Evolutionary conservation across 495 filamentous ascomycete species (phyloP).

Genomic region (Trichoderma gamsii): DNA sequence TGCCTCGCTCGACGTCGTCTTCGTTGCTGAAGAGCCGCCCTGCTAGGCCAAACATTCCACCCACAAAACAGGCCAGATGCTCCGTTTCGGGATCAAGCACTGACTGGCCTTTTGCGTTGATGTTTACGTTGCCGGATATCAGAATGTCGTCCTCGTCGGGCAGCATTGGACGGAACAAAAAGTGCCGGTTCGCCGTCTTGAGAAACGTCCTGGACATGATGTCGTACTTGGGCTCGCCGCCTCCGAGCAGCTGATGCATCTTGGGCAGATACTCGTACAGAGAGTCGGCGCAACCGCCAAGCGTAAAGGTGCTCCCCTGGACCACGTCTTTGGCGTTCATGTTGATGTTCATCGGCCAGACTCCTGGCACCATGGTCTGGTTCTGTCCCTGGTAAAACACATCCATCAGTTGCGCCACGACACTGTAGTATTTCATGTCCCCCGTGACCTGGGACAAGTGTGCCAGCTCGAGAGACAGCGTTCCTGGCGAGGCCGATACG

Average conservation of each 20-base stretch:
- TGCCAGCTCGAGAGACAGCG: constrained; percentile 81
- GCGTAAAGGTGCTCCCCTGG: constrained; percentile 47
- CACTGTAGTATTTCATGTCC: constrained; percentile 85
- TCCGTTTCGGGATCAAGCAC: constrained; percentile 33
- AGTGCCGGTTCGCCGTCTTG: constrained; percentile 56
- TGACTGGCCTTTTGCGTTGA: constrained; percentile 25
- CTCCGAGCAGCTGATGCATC: constrained; percentile 64
- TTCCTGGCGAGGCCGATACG: constrained; percentile 33
- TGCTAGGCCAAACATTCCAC: constrained; percentile 77
- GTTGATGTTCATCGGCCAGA: constrained; percentile 77
- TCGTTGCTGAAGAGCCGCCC: constrained; percentile 64
- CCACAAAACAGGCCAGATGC: constrained; percentile 65
- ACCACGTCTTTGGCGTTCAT: constrained; percentile 38
- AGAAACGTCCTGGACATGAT: constrained; percentile 67
- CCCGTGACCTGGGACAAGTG: constrained; percentile 79
- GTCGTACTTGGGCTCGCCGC: constrained; percentile 64
- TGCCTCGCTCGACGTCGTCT: constrained; percentile 64
- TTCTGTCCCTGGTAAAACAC: constrained; percentile 66
- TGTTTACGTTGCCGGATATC: constrained; percentile 47
- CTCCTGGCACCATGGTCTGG: constrained; percentile 63
- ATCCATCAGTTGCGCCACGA: constrained; percentile 72
- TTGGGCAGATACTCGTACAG: constrained; percentile 88
- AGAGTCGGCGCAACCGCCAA: constrained; percentile 75
- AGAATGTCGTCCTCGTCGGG: constrained; percentile 62
- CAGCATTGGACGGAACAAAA: constrained; percentile 78